Base-by-base conservation (phyloP, 1,284 basidiomycete genomes). In the Puccinia horiana region DNA sequence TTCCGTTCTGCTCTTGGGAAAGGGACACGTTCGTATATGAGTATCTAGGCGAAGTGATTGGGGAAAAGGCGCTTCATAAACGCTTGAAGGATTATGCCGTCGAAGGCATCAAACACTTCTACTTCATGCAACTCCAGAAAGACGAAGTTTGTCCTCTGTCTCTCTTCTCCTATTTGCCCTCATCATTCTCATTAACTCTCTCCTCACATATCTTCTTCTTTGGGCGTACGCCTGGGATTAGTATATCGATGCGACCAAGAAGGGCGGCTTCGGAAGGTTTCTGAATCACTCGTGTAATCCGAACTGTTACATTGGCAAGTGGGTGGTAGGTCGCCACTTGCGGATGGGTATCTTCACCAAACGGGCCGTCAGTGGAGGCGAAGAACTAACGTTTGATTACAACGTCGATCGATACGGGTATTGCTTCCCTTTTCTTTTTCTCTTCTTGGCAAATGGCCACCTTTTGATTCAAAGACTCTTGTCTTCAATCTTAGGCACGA, bases 51-150 rank as follows among this genome's bases (percentile, higher is more conserved):
- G 97, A 99, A 85, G 95, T 99, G 29, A 93, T 99, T 84, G 92
- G 91, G 83, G 93, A 94, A 65, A 89, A 90, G 23, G 92, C 92
- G 23, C 98, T 99, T 87, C 91, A 93, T 87, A 94, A 94, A 86
- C 92, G 96, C 56, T 98, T 99, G 95, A 91, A 93, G 74, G 92
- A 93, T 54, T 99, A 99, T 86, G 95, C 92, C 1, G 90, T 92
- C 61, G 95, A 98, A 87, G 96, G 96, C 23, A 95, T 98, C 84
- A 90, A 91, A 81, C 96, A 99, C 87, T 99, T 99, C 86, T 99
- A 99, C 88, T 99, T 99, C 86, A 99, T 99, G 97, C 96, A 98
- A 93, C 88, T 99, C 81, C 97, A 98, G 88, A 95, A 94, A 85
- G 95, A 98, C 85, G 95, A 99, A 90, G 94, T 94, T 84, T 52